Conservation (phyloP, 2,329 filamentous ascomycete genomes). For the Aspergillus eucalypticola region DNA sequence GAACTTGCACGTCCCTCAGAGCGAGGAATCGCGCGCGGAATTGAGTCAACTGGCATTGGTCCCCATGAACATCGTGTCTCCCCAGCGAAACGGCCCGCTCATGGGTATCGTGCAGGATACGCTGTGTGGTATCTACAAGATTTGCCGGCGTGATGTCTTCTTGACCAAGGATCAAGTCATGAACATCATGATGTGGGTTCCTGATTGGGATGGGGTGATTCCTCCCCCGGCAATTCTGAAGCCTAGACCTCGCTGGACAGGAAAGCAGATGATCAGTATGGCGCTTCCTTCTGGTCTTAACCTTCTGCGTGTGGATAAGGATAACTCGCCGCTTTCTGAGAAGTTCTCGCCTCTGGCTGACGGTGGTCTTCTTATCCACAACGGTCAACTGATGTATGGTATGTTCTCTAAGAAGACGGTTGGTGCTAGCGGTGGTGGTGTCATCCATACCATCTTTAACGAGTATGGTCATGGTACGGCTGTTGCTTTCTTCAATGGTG, state of each 20-base stretch:
- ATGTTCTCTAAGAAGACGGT: constrained; percentile 92
- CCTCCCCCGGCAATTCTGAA: constrained; percentile 92
- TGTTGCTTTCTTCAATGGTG: constrained; percentile 93
- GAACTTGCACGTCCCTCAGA: constrained; percentile 99
- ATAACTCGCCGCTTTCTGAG: constrained; percentile 55
- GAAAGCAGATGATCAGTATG: constrained; percentile 96
- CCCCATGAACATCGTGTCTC: constrained; percentile 97
- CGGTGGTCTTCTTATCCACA: constrained; percentile 77
- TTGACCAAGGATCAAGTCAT: constrained; percentile 88
- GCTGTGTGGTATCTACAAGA: constrained; percentile 93
- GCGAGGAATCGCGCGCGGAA: constrained; percentile 93
- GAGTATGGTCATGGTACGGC: constrained; percentile 83
- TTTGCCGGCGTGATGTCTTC: constrained; percentile 90
- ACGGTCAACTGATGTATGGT: constrained; percentile 86
- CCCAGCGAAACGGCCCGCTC: constrained; percentile 90
- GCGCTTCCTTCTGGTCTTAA: constrained; percentile 86
- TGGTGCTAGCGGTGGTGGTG: constrained; percentile 84
- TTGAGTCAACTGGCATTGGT: constrained; percentile 94
- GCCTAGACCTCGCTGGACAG: constrained; percentile 90
- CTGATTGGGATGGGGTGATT: constrained; percentile 94
- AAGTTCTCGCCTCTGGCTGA: constrained; percentile 67
- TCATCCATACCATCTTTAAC: constrained; percentile 95
- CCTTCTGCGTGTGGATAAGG: constrained; percentile 65
- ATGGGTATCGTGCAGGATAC: constrained; percentile 99
- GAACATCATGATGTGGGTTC: constrained; percentile 97